phyloP scores from a whole-genome alignment of 2,329 filamentous ascomycete genomes.

The Fusarium sp. region DNA sequence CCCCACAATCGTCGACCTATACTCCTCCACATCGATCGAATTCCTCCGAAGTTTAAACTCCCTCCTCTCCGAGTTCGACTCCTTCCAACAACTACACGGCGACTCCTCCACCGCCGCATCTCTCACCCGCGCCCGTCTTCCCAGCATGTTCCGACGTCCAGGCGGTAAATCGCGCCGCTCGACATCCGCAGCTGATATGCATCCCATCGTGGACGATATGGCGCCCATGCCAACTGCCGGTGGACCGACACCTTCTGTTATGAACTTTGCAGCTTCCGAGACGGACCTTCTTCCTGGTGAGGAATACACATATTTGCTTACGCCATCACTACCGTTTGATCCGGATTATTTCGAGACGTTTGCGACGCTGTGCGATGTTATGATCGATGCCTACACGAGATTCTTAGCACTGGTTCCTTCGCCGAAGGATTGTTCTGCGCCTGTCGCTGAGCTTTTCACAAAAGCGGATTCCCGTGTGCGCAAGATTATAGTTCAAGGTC shows the following conservation, averaged over 20 bases:
- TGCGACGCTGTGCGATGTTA: conserved; percentile 91
- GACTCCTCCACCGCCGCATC: conserved; percentile 78
- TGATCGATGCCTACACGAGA: conserved; percentile 90
- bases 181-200: conserved; percentile 60
- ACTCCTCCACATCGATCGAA: conserved; percentile 81
- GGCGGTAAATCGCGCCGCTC: conserved; percentile 68
- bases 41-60: conserved; percentile 89
- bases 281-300: conserved; percentile 81
- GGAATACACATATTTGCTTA: conserved; percentile 88
- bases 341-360: conserved; percentile 98
- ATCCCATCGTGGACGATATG: conserved; percentile 50
- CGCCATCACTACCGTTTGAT: conserved; percentile 93
- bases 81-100: conserved; percentile 88
- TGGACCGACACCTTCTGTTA: conserved; percentile 57
- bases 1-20: conserved; percentile 88
- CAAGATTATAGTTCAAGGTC: conserved; percentile 88
- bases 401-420: conserved; percentile 81
- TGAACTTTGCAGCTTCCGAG: conserved; percentile 69
- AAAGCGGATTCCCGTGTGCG: conserved; percentile 89
- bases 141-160: conserved; percentile 83
- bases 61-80: conserved; percentile 90
- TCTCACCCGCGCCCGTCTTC: conserved; percentile 81
- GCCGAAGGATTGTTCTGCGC: conserved; percentile 76
- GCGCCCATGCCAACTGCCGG: conserved; percentile 45
- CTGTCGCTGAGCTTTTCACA: conserved; percentile 84